Evolutionary conservation across 2,329 filamentous ascomycete genomes (phyloP).

Genomic region (Sporothrix mexicana): DNA sequence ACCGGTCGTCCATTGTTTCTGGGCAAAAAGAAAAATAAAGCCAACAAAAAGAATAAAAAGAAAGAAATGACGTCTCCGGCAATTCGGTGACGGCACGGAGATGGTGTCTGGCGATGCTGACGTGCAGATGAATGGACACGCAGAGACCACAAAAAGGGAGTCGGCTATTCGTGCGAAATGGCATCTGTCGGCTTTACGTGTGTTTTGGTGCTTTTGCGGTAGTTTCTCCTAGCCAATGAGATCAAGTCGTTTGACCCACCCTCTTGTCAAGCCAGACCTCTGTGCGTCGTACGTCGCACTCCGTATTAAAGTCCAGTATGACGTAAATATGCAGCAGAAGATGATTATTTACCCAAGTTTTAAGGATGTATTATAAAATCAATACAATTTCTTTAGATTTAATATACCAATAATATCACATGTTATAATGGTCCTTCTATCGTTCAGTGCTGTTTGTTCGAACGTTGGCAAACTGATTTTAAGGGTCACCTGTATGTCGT

Average conservation of each 20-base stretch:
- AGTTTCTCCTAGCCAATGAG: neutral
- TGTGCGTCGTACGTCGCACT: no score
- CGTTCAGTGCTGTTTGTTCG: no score
- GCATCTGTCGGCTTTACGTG: neutral
- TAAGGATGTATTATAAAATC: no score
- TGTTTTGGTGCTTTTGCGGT: neutral
- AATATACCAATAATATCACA: no score
- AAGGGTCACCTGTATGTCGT: neutral
- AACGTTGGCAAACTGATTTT: no score
- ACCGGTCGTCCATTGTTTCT: constrained; percentile 8
- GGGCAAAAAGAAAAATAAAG: neutral
- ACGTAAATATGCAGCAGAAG: no score
- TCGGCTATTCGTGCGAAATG: constrained; percentile 15
- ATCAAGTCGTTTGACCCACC: neutral
- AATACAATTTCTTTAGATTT: no score
- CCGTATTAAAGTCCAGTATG: no score
- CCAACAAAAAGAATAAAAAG: neutral
- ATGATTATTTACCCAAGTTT: no score
- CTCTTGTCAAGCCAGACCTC: neutral
- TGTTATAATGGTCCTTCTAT: no score
- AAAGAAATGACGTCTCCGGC: neutral
- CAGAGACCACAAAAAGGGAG: neutral
- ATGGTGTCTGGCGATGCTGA: constrained; percentile 1
- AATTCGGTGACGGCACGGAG: constrained; percentile 14
- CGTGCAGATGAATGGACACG: neutral